A percentile compares a stretch with the other conserved stretches of the same genome.
These are phyloP conservation scores for Gaertneriomyces sp. DNA, from an alignment of 192 early-diverging fungal genomes.

Conservation along the genomic window DNA sequence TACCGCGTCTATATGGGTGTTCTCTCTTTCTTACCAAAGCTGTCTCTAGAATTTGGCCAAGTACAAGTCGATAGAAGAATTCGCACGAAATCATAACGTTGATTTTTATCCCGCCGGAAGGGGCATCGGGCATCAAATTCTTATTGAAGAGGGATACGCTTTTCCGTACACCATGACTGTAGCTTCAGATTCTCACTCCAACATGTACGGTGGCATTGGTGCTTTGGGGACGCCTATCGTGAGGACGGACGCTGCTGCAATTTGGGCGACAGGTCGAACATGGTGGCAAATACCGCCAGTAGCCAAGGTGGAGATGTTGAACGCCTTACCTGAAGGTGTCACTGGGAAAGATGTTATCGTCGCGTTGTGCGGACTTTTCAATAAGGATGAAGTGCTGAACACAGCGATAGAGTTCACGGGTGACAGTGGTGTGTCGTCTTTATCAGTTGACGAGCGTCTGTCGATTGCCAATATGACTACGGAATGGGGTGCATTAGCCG, in stretches of 20 bases:
- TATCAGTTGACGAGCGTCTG: constrained; percentile 86
- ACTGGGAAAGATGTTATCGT: constrained; percentile 98
- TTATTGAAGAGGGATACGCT: constrained; percentile 96
- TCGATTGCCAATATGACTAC: constrained; percentile 99
- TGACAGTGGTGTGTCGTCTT: constrained; percentile 45
- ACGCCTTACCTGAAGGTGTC: constrained; percentile 73
- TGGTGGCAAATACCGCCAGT: constrained; percentile 99
- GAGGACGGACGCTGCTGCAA: constrained; percentile 94
- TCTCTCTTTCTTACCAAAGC: neutral
- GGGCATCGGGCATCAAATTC: constrained; percentile 97
- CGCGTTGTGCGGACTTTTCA: constrained; percentile 86
- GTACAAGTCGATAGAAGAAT: constrained; percentile 78
- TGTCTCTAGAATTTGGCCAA: constrained; percentile 71
- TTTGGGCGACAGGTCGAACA: constrained; percentile 96
- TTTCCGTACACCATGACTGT: constrained; percentile 92
- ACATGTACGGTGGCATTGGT: constrained; percentile 99
- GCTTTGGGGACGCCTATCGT: constrained; percentile 95
- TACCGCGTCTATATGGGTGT: neutral
- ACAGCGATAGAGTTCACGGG: constrained; percentile 95
- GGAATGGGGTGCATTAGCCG: constrained; percentile 98
- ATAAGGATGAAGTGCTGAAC: constrained; percentile 94
- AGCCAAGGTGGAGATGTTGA: constrained; percentile 82
- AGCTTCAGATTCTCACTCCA: constrained; percentile 97
- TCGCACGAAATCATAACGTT: constrained; percentile 75
- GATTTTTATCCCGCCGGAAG: constrained; percentile 95